Base-by-base conservation (phyloP, 2,329 filamentous ascomycete genomes). In the Fusarium hainanense region DNA sequence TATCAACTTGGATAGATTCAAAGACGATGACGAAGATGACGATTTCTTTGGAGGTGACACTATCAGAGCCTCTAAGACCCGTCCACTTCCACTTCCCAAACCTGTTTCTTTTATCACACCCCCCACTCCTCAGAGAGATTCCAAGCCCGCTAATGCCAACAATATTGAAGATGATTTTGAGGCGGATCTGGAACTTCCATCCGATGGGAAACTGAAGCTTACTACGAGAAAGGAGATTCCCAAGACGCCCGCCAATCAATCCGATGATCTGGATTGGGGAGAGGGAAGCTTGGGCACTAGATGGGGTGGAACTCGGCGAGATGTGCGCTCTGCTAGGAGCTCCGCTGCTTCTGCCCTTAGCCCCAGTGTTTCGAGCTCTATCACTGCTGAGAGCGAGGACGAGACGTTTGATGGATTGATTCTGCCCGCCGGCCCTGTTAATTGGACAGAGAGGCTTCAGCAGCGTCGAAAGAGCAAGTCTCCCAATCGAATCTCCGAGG, bases 221-320 rank as follows among this genome's bases (percentile, higher is more conserved):
- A 89, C 89, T 10, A 88, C 85, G 42, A 84, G 82, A 63, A 85
- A 82, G 74, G 88, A 92, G 37, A 87, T 88, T 37, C 87, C 90
- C 21, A 89, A 87, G 74, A 90, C 89, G 5, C 88, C 90, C 7
- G 84, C 85, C 16, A 79, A 83, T 30, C 87, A 85, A 68, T 82
- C 83, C 52, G 93, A 97, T 54, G 94, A 97, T 66, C 89, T 97
- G 72, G 94, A 98, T 77, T 97, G 95, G 92, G 93, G 92, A 54
- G 96, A 98, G 80, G 94, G 94, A 58, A 98, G 94, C 78, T 85
- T 98, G 63, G 94, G 95, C 41, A 97, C 95, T 46, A 89, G 95
- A 60, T 95, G 94, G 80, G 94, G 92, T 41, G 95, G 95, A 46
- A 97, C 93, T 16, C 88, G 90, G 70, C 89, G 93, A 74, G 93